phyloP scores from a whole-genome alignment of 139 green algal species.

The Closterium sp. region DNA sequence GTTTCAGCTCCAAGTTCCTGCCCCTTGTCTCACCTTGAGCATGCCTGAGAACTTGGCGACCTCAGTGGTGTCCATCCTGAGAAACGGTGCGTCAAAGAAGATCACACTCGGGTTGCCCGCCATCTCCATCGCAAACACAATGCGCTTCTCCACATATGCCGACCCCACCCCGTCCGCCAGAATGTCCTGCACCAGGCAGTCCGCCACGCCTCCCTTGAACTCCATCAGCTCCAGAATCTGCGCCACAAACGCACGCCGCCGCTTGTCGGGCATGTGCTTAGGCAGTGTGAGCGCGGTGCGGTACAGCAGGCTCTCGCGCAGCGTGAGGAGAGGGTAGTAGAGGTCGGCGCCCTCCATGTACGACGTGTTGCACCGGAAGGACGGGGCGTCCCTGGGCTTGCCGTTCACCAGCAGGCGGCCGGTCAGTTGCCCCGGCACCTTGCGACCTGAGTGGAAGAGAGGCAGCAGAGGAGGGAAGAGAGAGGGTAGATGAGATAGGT shows the following conservation, averaged over 20 bases:
- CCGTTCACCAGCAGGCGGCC: constrained; percentile 2
- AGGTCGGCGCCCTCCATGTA: background rate
- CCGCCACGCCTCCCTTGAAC: background rate
- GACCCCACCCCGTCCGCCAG: background rate
- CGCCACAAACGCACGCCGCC: background rate
- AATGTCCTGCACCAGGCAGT: background rate
- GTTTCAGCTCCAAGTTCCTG: no score
- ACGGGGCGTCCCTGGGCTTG: background rate
- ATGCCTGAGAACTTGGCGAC: background rate
- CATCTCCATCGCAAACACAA: background rate
- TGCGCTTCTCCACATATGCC: background rate
- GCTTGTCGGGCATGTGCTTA: background rate
- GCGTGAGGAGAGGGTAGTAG: background rate
- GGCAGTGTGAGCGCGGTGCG: background rate
- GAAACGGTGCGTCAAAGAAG: background rate
- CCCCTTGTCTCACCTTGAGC: background rate
- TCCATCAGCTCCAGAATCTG: background rate
- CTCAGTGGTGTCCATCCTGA: background rate
- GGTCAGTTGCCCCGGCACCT: background rate
- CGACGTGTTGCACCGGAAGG: background rate
- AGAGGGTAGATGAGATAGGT: no score
- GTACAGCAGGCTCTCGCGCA: background rate
- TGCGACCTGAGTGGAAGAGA: background rate
- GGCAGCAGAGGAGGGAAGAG: background rate
- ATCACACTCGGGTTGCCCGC: background rate